Percentiles rank a stretch among this genome's conserved stretches.
Conservation (phyloP, 345 rosid species). For the Carallia brachiata region DNA sequence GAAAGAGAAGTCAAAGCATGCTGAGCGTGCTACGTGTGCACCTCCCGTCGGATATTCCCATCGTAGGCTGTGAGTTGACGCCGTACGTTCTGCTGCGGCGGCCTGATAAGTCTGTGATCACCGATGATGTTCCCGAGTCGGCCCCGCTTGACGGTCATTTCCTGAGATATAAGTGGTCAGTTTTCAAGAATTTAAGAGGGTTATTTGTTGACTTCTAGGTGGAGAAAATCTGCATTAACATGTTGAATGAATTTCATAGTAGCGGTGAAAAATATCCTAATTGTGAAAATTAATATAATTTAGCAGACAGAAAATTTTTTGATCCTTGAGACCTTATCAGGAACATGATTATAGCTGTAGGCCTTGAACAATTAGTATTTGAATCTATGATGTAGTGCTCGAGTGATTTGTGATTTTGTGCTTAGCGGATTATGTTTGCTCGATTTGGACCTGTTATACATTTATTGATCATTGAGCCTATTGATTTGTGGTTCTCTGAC, state of each 20-base stretch:
- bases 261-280: neutral
- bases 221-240: neutral
- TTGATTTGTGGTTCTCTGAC: neutral
- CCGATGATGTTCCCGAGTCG: constrained; percentile 82
- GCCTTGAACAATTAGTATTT: neutral
- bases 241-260: neutral
- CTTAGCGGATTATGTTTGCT: no score
- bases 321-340: neutral
- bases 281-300: neutral
- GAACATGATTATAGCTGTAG: neutral
- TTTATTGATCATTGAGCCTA: neutral
- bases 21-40: constrained; percentile 92
- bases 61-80: constrained; percentile 95
- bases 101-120: constrained; percentile 50
- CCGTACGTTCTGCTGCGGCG: constrained; percentile 85
- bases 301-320: neutral
- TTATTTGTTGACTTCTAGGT: neutral
- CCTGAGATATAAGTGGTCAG: constrained; percentile 90
- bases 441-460: no score
- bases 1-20: constrained; percentile 52
- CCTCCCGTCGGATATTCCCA: constrained; percentile 95
- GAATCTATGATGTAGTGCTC: no score
- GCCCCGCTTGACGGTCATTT: constrained; percentile 81
- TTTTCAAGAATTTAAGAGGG: neutral
- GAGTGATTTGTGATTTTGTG: no score